These are phyloP conservation scores for Amoebophrya sp. DNA, from an alignment of 169 alveolate genomes.

Conservation along the genomic window DNA sequence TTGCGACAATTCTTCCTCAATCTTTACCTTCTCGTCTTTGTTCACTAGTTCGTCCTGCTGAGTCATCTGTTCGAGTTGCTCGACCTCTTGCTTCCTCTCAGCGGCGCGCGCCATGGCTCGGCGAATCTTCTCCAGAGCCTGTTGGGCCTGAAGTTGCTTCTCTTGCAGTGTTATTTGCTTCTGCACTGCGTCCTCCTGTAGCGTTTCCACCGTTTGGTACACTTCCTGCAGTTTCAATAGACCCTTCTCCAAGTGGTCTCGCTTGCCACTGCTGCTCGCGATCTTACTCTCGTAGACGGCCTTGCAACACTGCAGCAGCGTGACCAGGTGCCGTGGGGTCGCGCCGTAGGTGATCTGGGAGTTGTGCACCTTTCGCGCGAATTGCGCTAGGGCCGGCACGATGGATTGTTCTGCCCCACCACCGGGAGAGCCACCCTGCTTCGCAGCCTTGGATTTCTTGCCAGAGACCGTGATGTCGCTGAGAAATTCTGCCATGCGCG, in stretches of 20 bases:
- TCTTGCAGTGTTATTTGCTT: constrained; percentile 64
- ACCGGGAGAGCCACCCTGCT: background rate
- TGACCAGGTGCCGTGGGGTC: constrained; percentile 54
- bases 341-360: constrained; percentile 55
- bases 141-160: constrained; percentile 76
- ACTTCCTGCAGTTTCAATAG: constrained; percentile 75
- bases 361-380: constrained; percentile 44
- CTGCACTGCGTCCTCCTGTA: constrained; percentile 66
- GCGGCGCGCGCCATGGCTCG: constrained; percentile 76
- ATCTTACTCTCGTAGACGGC: constrained; percentile 21
- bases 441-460: background rate
- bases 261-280: constrained; percentile 48
- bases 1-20: constrained; percentile 72
- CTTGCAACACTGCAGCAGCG: constrained; percentile 57
- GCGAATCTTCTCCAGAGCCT: constrained; percentile 69
- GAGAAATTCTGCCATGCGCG: constrained; percentile 35
- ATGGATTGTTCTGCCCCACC: background rate
- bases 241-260: constrained; percentile 72
- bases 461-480: constrained; percentile 32
- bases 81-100: constrained; percentile 71
- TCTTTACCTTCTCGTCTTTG: constrained; percentile 60
- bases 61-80: constrained; percentile 60
- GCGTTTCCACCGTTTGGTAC: constrained; percentile 68
- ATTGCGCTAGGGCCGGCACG: constrained; percentile 8
- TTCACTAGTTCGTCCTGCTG: constrained; percentile 67